A percentile compares a stretch with the other conserved stretches of the same genome.
Conservation (phyloP, 2,329 filamentous ascomycete species). For the Epichloe aotearoae region DNA sequence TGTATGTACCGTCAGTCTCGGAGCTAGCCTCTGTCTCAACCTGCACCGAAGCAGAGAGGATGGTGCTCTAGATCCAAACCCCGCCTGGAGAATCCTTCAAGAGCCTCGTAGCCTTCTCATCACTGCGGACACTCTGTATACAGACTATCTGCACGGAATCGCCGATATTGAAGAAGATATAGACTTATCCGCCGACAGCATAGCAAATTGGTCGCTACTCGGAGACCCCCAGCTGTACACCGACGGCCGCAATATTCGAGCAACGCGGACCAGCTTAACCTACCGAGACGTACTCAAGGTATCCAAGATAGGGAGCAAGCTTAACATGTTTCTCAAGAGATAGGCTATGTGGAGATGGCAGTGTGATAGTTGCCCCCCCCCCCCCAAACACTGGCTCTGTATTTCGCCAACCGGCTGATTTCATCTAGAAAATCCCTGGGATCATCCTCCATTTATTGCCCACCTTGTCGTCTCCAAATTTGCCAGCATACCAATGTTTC, state of each 20-base stretch:
- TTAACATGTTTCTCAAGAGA: slow-evolving; percentile 37
- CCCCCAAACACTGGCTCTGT: neutral
- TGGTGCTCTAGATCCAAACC: slow-evolving; percentile 39
- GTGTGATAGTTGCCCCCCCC: neutral
- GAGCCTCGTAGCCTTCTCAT: slow-evolving; percentile 72
- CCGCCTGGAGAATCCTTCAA: slow-evolving; percentile 54
- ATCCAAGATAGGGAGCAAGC: slow-evolving; percentile 55
- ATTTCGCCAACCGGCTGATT: neutral
- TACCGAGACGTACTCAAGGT: slow-evolving; percentile 80
- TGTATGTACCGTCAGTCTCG: slow-evolving; percentile 83
- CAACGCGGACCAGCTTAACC: slow-evolving; percentile 58
- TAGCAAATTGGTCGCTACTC: slow-evolving; percentile 63
- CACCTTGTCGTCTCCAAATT: slow-evolving; percentile 57
- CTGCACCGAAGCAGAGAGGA: slow-evolving; percentile 53
- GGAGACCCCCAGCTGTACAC: slow-evolving; percentile 31
- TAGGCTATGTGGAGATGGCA: slow-evolving; percentile 2
- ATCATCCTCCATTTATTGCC: slow-evolving; percentile 61
- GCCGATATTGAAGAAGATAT: slow-evolving; percentile 52
- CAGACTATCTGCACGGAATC: slow-evolving; percentile 62
- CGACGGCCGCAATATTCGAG: slow-evolving; percentile 42
- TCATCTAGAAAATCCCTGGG: slow-evolving; percentile 46
- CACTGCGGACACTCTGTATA: slow-evolving; percentile 56
- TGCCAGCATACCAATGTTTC: slow-evolving; percentile 62
- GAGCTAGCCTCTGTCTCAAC: slow-evolving; percentile 64
- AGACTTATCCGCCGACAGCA: slow-evolving; percentile 43